A percentile compares a stretch with the other conserved stretches of the same genome.
phyloP scores from a whole-genome alignment of 441 rosid genomes.

The Bruguiera hainesii region DNA sequence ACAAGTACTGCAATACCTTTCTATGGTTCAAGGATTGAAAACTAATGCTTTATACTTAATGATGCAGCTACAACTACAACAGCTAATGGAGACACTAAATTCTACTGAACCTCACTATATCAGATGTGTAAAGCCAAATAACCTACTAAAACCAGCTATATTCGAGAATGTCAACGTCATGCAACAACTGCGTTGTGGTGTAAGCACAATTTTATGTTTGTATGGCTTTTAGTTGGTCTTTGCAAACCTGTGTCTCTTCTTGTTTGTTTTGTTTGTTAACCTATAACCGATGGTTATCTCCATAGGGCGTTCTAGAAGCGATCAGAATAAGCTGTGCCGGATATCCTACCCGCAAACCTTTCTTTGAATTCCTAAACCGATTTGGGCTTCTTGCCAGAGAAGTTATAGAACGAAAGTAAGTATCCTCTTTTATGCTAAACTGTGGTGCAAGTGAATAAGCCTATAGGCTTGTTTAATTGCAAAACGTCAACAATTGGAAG shows the following conservation, averaged over 20 bases:
- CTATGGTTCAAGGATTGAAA: constrained; percentile 14
- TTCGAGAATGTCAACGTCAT: constrained; percentile 96
- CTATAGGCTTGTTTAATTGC: constrained; percentile 7
- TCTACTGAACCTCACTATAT: constrained; percentile 97
- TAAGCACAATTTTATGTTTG: constrained; percentile 41
- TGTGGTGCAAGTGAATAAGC: constrained; percentile 9
- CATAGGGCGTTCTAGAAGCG: constrained; percentile 97
- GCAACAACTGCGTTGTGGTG: constrained; percentile 98
- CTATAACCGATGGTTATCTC: constrained; percentile 24
- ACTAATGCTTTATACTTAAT: constrained; percentile 29
- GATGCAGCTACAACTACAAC: constrained; percentile 88
- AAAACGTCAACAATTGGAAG: constrained; percentile 14
- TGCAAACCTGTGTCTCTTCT: not conserved
- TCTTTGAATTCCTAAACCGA: constrained; percentile 84
- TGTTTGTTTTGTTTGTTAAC: constrained; percentile 8
- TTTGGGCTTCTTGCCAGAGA: constrained; percentile 84
- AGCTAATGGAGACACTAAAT: constrained; percentile 86
- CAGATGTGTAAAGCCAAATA: constrained; percentile 98
- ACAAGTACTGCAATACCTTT: constrained; percentile 4
- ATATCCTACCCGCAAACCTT: constrained; percentile 92
- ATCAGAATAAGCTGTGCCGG: constrained; percentile 99
- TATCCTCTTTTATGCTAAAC: constrained; percentile 16
- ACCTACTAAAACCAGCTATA: constrained; percentile 83
- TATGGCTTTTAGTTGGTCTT: constrained; percentile 14
- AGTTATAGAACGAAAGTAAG: constrained; percentile 84